Conservation (phyloP, 495 filamentous ascomycete species). For the Pseudotulostoma volvatum region DNA sequence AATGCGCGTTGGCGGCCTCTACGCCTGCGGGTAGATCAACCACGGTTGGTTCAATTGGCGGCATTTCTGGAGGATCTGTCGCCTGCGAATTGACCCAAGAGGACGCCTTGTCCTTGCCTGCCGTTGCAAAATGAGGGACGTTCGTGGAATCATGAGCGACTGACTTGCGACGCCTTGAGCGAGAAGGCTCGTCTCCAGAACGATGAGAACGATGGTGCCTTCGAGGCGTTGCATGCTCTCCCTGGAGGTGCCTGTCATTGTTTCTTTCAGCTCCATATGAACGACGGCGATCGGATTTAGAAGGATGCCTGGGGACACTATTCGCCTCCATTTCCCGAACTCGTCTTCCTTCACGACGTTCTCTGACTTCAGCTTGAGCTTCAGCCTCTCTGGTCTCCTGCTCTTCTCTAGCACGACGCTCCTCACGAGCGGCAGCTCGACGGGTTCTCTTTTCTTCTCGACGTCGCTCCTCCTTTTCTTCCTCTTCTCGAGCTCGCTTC, state of each 20-base stretch:
- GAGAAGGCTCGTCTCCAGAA: conserved; percentile 15
- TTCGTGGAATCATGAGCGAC: conserved; percentile 10
- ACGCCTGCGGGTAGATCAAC: conserved; percentile 33
- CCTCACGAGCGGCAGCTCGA: conserved; percentile 31
- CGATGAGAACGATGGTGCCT: conserved; percentile 16
- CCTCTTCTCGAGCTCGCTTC: conserved; percentile 30
- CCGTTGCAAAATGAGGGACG: conserved; percentile 15
- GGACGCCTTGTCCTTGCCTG: conserved; percentile 36
- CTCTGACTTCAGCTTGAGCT: conserved; percentile 24
- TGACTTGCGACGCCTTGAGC: conserved; percentile 18
- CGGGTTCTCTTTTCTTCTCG: conserved; percentile 30
- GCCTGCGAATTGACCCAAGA: conserved; percentile 44
- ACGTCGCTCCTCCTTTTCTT: conserved; percentile 30
- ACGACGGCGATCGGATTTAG: conserved; percentile 18
- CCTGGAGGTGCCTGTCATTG: too few relatives aligned
- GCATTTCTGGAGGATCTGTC: conserved; percentile 40
- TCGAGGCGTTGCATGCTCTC: too few relatives aligned
- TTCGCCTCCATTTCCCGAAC: conserved; percentile 23
- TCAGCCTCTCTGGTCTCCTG: conserved; percentile 30
- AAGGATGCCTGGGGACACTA: conserved; percentile 10
- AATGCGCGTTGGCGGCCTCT: conserved; percentile 17
- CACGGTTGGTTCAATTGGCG: conserved; percentile 36
- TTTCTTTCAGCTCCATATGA: too few relatives aligned
- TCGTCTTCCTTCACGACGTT: conserved; percentile 25
- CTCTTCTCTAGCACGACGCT: conserved; percentile 31